Percentiles rank a stretch among this genome's conserved stretches.
Conservation (phyloP, 2,329 filamentous ascomycete species). For the Lachnellula arida region DNA sequence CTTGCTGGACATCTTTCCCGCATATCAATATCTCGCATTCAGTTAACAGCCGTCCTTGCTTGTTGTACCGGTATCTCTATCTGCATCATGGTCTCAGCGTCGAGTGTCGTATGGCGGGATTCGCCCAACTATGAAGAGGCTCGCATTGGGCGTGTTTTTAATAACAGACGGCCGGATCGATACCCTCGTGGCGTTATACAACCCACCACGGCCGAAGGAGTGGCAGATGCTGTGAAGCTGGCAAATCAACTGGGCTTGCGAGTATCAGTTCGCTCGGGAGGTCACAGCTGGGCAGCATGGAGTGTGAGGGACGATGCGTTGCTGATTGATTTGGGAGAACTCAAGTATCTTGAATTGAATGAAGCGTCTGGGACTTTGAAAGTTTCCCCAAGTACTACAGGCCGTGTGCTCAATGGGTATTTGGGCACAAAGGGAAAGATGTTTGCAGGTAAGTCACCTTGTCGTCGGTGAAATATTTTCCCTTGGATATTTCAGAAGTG, state of each 20-base stretch:
- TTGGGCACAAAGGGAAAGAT: slow-evolving; percentile 38
- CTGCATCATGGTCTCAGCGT: neutral
- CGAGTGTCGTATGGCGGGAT: neutral
- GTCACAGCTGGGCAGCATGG: slow-evolving; percentile 47
- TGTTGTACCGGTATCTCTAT: neutral
- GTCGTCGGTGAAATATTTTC: no score
- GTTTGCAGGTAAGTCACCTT: slow-evolving; percentile 37
- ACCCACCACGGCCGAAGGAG: slow-evolving; percentile 33
- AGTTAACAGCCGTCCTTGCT: neutral
- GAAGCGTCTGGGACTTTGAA: slow-evolving; percentile 34
- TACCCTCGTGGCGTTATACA: slow-evolving; percentile 40
- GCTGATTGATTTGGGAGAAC: slow-evolving; percentile 37
- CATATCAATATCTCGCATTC: neutral
- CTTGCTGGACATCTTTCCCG: neutral
- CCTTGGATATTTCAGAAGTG: no score
- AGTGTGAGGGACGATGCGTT: slow-evolving; percentile 44
- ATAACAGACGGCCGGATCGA: slow-evolving; percentile 36
- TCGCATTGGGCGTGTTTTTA: slow-evolving; percentile 41
- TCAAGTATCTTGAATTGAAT: slow-evolving; percentile 37
- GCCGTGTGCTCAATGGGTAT: slow-evolving; percentile 38
- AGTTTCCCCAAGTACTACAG: slow-evolving; percentile 45
- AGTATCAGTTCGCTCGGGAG: slow-evolving; percentile 44
- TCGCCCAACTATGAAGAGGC: slow-evolving; percentile 34
- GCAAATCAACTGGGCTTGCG: slow-evolving; percentile 34
- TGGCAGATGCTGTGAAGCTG: slow-evolving; percentile 36